Evolutionary conservation across 106 monocot genomes (phyloP).

Genomic region (Dendrobium chrysotoxum): DNA sequence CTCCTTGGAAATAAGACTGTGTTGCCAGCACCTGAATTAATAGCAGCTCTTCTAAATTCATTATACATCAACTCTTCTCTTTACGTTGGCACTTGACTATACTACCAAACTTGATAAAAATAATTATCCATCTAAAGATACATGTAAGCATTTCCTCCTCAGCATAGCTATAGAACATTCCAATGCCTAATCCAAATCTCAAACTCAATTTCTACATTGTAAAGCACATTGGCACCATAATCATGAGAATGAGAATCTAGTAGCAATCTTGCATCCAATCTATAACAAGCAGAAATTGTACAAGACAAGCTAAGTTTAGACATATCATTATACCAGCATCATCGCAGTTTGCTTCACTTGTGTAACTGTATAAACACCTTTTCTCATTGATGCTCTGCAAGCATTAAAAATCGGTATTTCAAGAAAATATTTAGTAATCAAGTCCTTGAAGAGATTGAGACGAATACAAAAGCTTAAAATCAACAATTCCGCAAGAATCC

Average conservation of each 20-base stretch:
- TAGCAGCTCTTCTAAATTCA: too few relatives aligned
- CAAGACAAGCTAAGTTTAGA: too few relatives aligned
- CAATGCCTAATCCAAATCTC: neutral
- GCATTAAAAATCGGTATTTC: neutral
- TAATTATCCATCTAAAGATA: neutral
- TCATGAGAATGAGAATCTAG: neutral
- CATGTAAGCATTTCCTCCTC: neutral
- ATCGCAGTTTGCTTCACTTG: constrained; percentile 12
- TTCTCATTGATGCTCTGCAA: constrained; percentile 21
- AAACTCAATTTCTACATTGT: too few relatives aligned
- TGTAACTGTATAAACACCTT: constrained; percentile 26
- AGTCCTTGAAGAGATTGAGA: neutral
- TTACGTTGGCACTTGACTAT: too few relatives aligned
- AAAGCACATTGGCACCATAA: neutral
- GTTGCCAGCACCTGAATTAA: too few relatives aligned
- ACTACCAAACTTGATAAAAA: neutral
- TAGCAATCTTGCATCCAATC: neutral
- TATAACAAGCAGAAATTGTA: neutral
- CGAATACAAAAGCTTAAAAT: neutral
- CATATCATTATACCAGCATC: constrained; percentile 18
- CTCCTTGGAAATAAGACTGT: too few relatives aligned
- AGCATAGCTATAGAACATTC: neutral
- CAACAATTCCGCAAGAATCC: neutral
- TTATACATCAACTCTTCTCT: too few relatives aligned
- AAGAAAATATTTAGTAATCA: neutral